These are phyloP conservation scores for Metschnikowia noctiluminum DNA, from an alignment of 805 yeast species.

Conservation along the genomic window DNA sequence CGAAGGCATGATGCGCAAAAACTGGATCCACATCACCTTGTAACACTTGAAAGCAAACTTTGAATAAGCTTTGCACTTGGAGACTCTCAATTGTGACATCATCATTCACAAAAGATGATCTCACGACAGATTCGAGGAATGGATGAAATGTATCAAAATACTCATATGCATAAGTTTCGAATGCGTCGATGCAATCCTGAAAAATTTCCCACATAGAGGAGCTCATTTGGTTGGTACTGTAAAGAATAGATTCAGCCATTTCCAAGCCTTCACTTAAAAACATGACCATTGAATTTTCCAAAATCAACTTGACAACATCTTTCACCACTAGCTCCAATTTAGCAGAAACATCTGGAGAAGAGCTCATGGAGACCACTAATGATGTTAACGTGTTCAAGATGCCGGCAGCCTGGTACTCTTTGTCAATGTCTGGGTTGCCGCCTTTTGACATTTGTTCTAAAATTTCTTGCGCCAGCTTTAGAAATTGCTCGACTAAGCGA, in stretches of 20 bases:
- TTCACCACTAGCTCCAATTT: conserved; percentile 33
- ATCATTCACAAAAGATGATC: conserved; percentile 44
- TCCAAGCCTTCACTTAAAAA: conserved; percentile 40
- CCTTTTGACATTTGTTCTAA: conserved; percentile 21
- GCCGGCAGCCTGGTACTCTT: conserved; percentile 44
- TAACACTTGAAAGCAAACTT: conserved; percentile 34
- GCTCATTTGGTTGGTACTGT: conserved; percentile 51
- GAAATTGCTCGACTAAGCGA: conserved; percentile 69
- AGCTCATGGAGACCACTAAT: conserved; percentile 40
- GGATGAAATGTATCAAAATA: conserved; percentile 54
- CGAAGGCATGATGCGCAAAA: conserved; percentile 39
- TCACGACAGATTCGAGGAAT: conserved; percentile 54
- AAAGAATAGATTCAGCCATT: conserved; percentile 49
- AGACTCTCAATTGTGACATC: conserved; percentile 36
- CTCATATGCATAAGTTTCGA: conserved; percentile 58
- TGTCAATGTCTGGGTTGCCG: conserved; percentile 24
- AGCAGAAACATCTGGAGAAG: conserved; percentile 36
- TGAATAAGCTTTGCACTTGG: conserved; percentile 36
- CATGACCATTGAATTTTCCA: conserved; percentile 39
- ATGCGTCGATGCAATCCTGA: conserved; percentile 47
- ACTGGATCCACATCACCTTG: conserved; percentile 38
- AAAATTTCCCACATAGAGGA: conserved; percentile 54
- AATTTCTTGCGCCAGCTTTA: conserved; percentile 63
- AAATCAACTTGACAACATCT: conserved; percentile 31
- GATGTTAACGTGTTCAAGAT: conserved; percentile 41